Evolutionary conservation across 208 protist genomes (phyloP).

Genomic region (Acanthamoeba quina): DNA sequence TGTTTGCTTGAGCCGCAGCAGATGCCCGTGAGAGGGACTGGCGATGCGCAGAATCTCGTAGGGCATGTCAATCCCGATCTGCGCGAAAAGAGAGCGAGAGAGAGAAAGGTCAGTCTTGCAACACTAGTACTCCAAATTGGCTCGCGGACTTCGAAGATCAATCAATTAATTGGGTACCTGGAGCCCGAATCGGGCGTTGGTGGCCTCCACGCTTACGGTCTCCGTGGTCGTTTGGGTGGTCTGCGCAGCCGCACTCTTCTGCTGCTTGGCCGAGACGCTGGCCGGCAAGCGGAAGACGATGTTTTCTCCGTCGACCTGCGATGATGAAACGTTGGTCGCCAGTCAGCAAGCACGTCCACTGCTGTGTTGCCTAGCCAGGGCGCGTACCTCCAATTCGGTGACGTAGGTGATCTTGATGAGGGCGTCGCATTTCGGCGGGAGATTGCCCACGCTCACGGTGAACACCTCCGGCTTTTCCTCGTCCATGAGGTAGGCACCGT

Average conservation of each 20-base stretch:
- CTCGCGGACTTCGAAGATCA: too few species aligned
- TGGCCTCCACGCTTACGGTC: not conserved
- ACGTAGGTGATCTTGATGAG: constrained; percentile 82
- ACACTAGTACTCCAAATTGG: too few species aligned
- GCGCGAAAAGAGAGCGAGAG: not conserved
- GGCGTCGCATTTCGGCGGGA: constrained; percentile 75
- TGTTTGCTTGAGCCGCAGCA: constrained; percentile 77
- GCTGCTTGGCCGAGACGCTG: constrained; percentile 45
- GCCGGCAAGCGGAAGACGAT: constrained; percentile 81
- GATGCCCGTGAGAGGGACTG: constrained; percentile 74
- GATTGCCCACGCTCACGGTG: constrained; percentile 81
- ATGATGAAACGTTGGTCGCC: not conserved
- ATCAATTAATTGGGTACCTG: not conserved
- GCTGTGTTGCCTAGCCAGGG: not conserved
- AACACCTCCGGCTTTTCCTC: constrained; percentile 84
- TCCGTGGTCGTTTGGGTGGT: constrained; percentile 14
- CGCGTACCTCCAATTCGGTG: constrained; percentile 48
- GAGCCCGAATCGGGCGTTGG: not conserved
- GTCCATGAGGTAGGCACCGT: constrained; percentile 86
- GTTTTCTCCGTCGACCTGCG: constrained; percentile 70
- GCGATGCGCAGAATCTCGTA: constrained; percentile 77
- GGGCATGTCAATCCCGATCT: constrained; percentile 79
- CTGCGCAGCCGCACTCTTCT: not conserved
- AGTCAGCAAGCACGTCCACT: not conserved
- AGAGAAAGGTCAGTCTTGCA: not conserved